phyloP scores from a whole-genome alignment of 2,329 filamentous ascomycete genomes.

The Sporothrix dimorphospora region DNA sequence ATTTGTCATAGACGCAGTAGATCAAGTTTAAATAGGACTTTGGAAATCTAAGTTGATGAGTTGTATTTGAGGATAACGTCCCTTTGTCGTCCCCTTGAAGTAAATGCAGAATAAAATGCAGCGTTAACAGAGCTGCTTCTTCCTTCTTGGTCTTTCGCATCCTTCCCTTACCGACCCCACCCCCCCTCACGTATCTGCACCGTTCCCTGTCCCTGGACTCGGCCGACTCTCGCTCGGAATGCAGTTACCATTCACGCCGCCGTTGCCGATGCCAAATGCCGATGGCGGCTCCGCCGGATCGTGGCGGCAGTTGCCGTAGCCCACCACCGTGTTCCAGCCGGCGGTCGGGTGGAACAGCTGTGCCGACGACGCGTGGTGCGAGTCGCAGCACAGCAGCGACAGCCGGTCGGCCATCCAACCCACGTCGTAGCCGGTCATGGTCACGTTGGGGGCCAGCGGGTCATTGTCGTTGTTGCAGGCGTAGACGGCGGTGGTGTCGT shows the following conservation, averaged over 20 bases:
- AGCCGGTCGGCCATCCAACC: conserved; percentile 32
- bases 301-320: conserved; percentile 35
- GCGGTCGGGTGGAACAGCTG: conserved; percentile 33
- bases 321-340: conserved; percentile 31
- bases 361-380: conserved; percentile 28
- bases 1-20: neutral
- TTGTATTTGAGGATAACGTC: neutral
- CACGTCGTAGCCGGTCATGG: conserved; percentile 25
- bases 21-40: neutral
- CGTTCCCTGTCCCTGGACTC: conserved; percentile 15
- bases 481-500: conserved; percentile 33
- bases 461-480: conserved; percentile 29
- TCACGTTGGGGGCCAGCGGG: neutral
- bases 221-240: conserved; percentile 23
- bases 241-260: conserved; percentile 33
- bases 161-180: no score
- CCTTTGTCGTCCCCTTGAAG: neutral
- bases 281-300: conserved; percentile 27
- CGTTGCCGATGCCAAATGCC: conserved; percentile 28
- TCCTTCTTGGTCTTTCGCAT: neutral
- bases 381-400: conserved; percentile 32
- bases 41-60: neutral
- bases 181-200: neutral
- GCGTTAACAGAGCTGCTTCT: neutral
- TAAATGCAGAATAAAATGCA: neutral